Base-by-base conservation (phyloP, 2,329 filamentous ascomycete species). In the Alternaria alternata region DNA sequence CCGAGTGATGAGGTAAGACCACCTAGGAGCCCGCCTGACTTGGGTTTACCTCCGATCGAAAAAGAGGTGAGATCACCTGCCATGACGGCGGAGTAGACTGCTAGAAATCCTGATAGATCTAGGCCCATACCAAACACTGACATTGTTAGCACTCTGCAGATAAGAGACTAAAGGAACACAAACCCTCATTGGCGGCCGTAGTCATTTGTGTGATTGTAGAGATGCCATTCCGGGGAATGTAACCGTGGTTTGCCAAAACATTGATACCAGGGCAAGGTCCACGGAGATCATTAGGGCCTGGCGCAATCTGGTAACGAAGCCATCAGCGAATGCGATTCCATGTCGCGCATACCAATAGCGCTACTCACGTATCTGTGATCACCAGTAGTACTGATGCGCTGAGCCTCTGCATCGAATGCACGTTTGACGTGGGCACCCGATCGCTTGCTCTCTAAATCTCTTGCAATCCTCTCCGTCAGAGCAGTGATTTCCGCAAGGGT, bases 21-120 rank as follows among this genome's bases (percentile, higher is more conserved):
- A 16, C 62, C 64, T 38, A 68, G 61, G n/a, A 65, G 66, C 58
- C 66, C 66, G 28, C 53, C 57, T 14, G 52, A 57, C 55, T 59
- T 60, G 9, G 66, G 55, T 34, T 65, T 65, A 34, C 66, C 66
- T 28, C 66, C 64, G 16, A 59, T 57, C 20, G 64, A 57, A 22
- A 63, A 61, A 26, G 42, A 57, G 4, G 64, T 60, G 20, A 67
- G 36, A 18, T 67, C 64, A 34, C 62, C 62, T 24, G 64, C 53
- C 41, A 62, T 54, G 34, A 63, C 18, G 4, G 64, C 58, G 34
- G 66, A 59, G n/a, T 67, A 65, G 7, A 61, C 55, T 42, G 64
- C 54, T 56, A 67, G 63, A 59, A 63, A 67, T 52, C 59, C 66
- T 11, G 66, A 57, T 7, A 59, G 58, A 28, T 57, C 64, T 24